Evolutionary conservation across 2,329 filamentous ascomycete genomes (phyloP).

Genomic region (Exophiala aquamarina): DNA sequence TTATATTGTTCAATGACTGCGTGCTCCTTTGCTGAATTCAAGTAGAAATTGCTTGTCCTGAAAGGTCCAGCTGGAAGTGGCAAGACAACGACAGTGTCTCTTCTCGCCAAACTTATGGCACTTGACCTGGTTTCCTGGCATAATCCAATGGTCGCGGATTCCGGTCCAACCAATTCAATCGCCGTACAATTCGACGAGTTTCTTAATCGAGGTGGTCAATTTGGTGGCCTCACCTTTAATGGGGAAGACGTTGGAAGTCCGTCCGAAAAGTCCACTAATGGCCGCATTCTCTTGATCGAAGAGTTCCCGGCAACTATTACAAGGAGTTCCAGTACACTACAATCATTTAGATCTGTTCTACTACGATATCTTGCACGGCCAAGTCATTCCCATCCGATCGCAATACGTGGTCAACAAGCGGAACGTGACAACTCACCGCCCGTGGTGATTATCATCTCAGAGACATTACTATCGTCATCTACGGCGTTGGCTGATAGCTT

Average conservation of each 20-base stretch:
- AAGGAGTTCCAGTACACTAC: conserved; percentile 62
- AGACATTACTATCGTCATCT: conserved; percentile 81
- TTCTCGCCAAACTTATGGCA: conserved; percentile 75
- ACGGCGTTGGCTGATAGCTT: conserved; percentile 86
- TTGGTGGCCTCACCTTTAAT: conserved; percentile 65
- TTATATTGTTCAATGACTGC: neutral
- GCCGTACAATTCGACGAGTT: conserved; percentile 91
- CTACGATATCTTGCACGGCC: conserved; percentile 71
- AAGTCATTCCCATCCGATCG: conserved; percentile 55
- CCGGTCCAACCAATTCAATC: conserved; percentile 63
- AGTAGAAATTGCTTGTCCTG: conserved; percentile 74
- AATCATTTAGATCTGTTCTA: conserved; percentile 73
- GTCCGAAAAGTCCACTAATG: conserved; percentile 31
- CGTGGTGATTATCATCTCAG: conserved; percentile 86
- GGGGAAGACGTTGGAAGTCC: conserved; percentile 5
- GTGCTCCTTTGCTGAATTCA: conserved; percentile 8
- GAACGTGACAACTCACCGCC: conserved; percentile 58
- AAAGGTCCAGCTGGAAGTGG: conserved; percentile 90
- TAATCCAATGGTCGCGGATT: conserved; percentile 69
- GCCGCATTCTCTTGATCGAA: conserved; percentile 69
- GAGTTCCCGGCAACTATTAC: conserved; percentile 79
- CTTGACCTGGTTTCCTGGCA: conserved; percentile 86
- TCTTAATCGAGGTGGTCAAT: conserved; percentile 75
- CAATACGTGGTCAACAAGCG: conserved; percentile 36
- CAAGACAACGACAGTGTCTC: conserved; percentile 82